Evolutionary conservation across 1,284 basidiomycete species (phyloP), one percentile per base, ranked within the genome.

Genomic region (Fomitopsis schrenkii): DNA sequence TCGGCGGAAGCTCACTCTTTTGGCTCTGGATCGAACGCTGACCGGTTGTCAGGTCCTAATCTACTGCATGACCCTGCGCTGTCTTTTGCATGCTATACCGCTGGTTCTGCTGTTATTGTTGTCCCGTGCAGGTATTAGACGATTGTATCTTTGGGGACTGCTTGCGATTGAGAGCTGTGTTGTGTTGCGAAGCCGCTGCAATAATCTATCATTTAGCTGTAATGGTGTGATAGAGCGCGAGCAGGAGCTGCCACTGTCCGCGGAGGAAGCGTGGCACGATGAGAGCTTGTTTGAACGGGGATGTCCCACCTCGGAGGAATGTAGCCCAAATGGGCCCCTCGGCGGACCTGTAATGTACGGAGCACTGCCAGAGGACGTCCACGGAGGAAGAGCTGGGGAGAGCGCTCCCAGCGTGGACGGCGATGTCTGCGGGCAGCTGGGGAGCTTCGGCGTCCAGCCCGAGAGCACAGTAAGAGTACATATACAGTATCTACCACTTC

Each of bases 1-100:
- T 63, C 58, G 44, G 66, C 63, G 57, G 62, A 38, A 59, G 58
- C 55, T 36, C 38, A 62, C 44, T 58, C 55, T 59, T 36, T 30
- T 3, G 38, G 56, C 55, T 59, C 61, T 58, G 58, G 79, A 76
- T 71, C 73, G 72, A 76, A 79, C 77, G 77, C 87, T 90, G 82
- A 90, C 80, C 80, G 76, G 78, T 79, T 82, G 83, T 82, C 84
- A 90, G 88, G 88, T 90, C 88, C 65, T 85, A 74, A 85, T 79
- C 66, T 44, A 62, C 54, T 48, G 48, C 52, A 45, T 46, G 52
- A 42, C 35, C 12, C 58, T 28, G 28, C 26, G 41, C 58, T 36
- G 35, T 15, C 15, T 26, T 28, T 50, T 14, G n/a, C 28, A 35
- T 44, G 58, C 48, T 36, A 48, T 45, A 40, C 3, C 42, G 30